A percentile compares a stretch with the other conserved stretches of the same genome.
Conservation (phyloP, 169 alveolate genomes). For the Cryptosporidium muris region DNA sequence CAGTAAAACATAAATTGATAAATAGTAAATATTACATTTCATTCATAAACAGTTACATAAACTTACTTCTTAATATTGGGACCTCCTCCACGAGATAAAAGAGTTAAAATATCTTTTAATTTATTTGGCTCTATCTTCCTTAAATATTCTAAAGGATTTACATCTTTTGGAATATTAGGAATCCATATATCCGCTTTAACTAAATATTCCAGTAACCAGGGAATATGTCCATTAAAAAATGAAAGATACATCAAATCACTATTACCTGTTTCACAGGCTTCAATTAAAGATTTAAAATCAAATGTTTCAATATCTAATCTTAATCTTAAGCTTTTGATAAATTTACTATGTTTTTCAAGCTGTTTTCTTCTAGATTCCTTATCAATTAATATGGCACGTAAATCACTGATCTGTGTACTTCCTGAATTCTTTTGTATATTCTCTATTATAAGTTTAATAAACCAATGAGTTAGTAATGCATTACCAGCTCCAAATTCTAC, state of each 20-base stretch:
- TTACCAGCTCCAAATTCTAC: conserved; percentile 69
- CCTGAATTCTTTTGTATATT: not conserved
- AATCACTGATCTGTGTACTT: not conserved
- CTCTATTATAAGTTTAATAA: conserved; percentile 24
- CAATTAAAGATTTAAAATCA: conserved; percentile 23
- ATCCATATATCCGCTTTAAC: conserved; percentile 40
- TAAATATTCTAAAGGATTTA: not conserved
- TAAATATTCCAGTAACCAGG: conserved; percentile 33
- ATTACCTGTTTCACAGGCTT: not conserved
- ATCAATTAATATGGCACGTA: conserved; percentile 42
- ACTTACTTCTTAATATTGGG: conserved; percentile 62
- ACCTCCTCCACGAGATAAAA: conserved; percentile 55
- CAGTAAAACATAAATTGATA: not conserved
- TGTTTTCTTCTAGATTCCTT: conserved; percentile 70
- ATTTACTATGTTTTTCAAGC: conserved; percentile 12
- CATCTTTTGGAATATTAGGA: not conserved
- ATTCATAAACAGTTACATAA: not conserved
- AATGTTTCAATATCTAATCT: conserved; percentile 61
- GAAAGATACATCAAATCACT: conserved; percentile 16
- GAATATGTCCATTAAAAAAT: conserved; percentile 15
- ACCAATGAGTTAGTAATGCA: conserved; percentile 58
- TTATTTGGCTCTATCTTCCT: conserved; percentile 4
- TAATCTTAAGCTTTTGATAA: conserved; percentile 21
- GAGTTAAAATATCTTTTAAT: conserved; percentile 21
- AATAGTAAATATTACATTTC: not conserved